phyloP scores from a whole-genome alignment of 768 basidiomycete species.

The Hypsizygus marmoreus region DNA sequence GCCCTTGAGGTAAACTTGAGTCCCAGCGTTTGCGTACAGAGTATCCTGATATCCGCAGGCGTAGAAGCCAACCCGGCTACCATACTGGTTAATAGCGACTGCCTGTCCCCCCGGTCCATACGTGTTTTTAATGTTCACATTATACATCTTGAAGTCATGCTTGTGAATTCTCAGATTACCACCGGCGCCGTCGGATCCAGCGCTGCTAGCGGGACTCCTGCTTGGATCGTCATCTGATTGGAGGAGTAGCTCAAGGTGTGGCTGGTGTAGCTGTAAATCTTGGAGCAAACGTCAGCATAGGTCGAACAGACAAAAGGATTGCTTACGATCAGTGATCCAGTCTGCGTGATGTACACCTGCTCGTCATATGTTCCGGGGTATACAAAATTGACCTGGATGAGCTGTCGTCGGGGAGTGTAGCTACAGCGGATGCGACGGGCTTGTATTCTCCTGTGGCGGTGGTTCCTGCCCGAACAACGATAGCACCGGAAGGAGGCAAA shows the following conservation, averaged over 20 bases:
- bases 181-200: constrained; percentile 48
- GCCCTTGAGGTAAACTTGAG: constrained; percentile 47
- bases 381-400: constrained; percentile 22
- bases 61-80: constrained; percentile 24
- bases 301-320: background rate
- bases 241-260: constrained; percentile 37
- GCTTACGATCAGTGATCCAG: constrained; percentile 43
- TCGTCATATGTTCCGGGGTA: constrained; percentile 29
- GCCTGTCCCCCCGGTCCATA: constrained; percentile 26
- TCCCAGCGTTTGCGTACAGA: constrained; percentile 44
- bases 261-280: constrained; percentile 49
- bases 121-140: constrained; percentile 26
- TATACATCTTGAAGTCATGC: constrained; percentile 30
- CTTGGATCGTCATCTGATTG: constrained; percentile 43
- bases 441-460: constrained; percentile 26
- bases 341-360: constrained; percentile 25
- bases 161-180: constrained; percentile 52
- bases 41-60: constrained; percentile 38
- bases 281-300: background rate
- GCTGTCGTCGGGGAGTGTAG: constrained; percentile 22
- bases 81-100: constrained; percentile 24
- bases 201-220: constrained; percentile 34
- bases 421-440: constrained; percentile 25
- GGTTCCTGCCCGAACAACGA: constrained; percentile 25
- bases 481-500: constrained; percentile 28